Evolutionary conservation across 345 rosid species (phyloP), one percentile per base, ranked within the genome.

Genomic region (Stellera chamaejasme): DNA sequence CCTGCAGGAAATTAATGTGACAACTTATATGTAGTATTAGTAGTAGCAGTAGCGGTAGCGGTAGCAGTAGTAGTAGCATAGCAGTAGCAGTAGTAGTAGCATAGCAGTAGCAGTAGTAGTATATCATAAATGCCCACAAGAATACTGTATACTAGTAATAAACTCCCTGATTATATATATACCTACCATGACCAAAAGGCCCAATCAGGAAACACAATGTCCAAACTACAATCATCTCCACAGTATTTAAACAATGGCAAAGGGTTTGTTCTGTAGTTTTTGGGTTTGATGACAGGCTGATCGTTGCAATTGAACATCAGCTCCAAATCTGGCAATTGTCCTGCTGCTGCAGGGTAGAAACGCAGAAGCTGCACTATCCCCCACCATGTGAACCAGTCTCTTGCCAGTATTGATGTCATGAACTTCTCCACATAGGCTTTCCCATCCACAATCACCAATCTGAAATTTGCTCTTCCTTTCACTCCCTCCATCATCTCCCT

Each of bases 161-260:
- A 32, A 0, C 39, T 32, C 39, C 39, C 39, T 32, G 39, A 8
- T 5, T 3, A 32, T 32, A 32, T 5, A 4, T 42, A 41, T 48
- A 1, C 23, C 41, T 76, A 86, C 96, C 91, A 82, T 25, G 83
- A 88, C 96, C 91, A 84, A 61, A 84, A 87, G 68, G 87, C 71
- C 96, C 91, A 84, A 26, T 84, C 92, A 45, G 92, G 92, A 32
- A 84, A 82, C 14, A 79, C 79, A 39, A 79, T 79, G 69, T 72
- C 85, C 60, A 74, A 26, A 0, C 69, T 68, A 14, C 59, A 41
- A 10, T 66, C 61, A 25, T 78, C 62, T 12, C 79, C 73, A 52
- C 87, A 78, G 50, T 87, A 87, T 27, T 79, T 86, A 69, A 87
- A 87, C 62, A 87, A 52, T 2, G 91, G 80, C 2, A 88, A 86